Conservation (phyloP, 2,329 filamentous ascomycete species). For the Thielaviopsis euricoi region DNA sequence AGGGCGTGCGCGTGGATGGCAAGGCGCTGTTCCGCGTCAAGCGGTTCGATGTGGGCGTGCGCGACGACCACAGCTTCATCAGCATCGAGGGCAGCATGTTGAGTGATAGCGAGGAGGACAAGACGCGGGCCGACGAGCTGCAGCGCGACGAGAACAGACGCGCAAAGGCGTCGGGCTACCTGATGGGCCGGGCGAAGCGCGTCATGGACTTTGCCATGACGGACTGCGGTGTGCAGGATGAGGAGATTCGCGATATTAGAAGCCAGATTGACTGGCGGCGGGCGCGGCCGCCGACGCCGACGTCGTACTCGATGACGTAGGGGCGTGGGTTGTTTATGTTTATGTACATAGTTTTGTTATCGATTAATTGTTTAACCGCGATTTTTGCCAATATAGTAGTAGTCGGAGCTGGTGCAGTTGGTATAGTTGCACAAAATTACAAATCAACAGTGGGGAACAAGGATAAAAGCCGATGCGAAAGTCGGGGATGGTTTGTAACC, state of each 20-base stretch:
- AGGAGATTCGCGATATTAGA: conserved; percentile 10
- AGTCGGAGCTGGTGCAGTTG: too few species aligned
- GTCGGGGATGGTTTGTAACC: background rate
- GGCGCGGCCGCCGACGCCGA: conserved; percentile 8
- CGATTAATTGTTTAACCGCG: too few species aligned
- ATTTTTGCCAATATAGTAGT: too few species aligned
- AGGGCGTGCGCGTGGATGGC: conserved; percentile 53
- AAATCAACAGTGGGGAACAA: background rate
- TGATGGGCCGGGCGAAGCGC: conserved; percentile 1
- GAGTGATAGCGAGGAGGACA: conserved; percentile 46
- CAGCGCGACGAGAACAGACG: conserved; percentile 5
- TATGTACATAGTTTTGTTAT: background rate
- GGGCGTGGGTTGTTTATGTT: background rate
- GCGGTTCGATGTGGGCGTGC: conserved; percentile 67
- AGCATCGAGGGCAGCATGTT: conserved; percentile 84
- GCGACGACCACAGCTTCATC: conserved; percentile 61
- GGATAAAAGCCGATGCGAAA: background rate
- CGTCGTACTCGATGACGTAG: conserved; percentile 10
- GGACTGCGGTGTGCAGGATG: conserved; percentile 8
- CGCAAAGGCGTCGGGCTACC: conserved; percentile 4
- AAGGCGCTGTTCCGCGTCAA: conserved; percentile 62
- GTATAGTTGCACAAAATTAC: too few species aligned
- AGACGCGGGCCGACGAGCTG: conserved; percentile 29
- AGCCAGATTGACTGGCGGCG: conserved; percentile 11
- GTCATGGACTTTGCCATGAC: conserved; percentile 9